Conservation (phyloP, 306 rosid genomes). For the Trifolium dubium region DNA sequence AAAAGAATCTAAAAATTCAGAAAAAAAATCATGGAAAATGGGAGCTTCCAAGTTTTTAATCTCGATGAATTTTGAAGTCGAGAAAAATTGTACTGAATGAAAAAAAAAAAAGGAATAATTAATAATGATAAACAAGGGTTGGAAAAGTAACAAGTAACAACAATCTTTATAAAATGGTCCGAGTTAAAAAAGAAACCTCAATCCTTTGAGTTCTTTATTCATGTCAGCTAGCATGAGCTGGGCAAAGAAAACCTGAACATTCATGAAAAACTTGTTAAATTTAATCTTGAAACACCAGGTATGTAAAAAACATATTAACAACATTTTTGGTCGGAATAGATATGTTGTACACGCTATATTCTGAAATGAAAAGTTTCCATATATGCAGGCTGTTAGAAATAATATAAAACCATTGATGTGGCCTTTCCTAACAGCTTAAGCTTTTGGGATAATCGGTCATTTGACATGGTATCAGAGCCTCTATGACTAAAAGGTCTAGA, state of each 20-base stretch:
- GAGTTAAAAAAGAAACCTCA: constrained; percentile 67
- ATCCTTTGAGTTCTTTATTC: constrained; percentile 97
- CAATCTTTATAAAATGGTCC: constrained; percentile 37
- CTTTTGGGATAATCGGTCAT: too few species aligned
- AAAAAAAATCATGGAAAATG: not conserved
- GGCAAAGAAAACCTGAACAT: constrained; percentile 95
- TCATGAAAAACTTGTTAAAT: constrained; percentile 41
- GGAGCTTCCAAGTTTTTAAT: constrained; percentile 15
- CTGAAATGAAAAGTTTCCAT: constrained; percentile 30
- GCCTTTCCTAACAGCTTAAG: too few species aligned
- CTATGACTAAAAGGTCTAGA: too few species aligned
- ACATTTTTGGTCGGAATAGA: constrained; percentile 13
- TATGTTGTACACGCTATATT: constrained; percentile 14
- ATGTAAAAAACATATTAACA: not conserved
- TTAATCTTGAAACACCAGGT: constrained; percentile 27
- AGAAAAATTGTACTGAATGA: constrained; percentile 18
- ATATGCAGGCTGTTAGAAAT: constrained; percentile 9
- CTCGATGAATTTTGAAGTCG: constrained; percentile 5
- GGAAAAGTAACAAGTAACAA: constrained; percentile 25
- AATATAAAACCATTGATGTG: too few species aligned
- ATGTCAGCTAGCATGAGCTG: constrained; percentile 95
- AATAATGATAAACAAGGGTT: constrained; percentile 38
- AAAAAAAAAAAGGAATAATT: constrained; percentile 9
- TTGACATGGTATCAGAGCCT: too few species aligned
- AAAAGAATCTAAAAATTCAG: constrained; percentile 3